These are phyloP conservation scores for Acorus gramineus DNA, from an alignment of 106 monocot genomes.

Conservation along the genomic window DNA sequence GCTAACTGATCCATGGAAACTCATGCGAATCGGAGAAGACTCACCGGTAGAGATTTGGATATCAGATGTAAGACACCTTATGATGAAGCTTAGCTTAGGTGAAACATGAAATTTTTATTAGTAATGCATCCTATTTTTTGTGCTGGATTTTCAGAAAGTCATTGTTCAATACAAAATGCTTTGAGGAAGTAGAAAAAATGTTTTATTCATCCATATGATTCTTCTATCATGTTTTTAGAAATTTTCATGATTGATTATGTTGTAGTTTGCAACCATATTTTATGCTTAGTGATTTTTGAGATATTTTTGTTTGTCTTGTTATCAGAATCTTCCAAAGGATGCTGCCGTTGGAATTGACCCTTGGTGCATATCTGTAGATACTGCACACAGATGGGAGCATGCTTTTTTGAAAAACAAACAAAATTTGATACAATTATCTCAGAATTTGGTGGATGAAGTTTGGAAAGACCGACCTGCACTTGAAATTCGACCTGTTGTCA, in stretches of 20 bases:
- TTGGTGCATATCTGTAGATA: constrained; percentile 93
- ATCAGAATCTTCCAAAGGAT: constrained; percentile 64
- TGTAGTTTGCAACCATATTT: background rate
- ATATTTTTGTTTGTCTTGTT: background rate
- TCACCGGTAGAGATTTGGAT: constrained; percentile 73
- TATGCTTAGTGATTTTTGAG: constrained; percentile 5
- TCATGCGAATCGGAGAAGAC: constrained; percentile 84
- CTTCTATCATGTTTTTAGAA: background rate
- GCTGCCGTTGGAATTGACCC: constrained; percentile 79
- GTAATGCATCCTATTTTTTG: too few species aligned
- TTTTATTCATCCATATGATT: too few species aligned
- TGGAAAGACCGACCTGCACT: constrained; percentile 75
- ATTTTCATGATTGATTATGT: background rate
- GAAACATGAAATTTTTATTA: too few species aligned
- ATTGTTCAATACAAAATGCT: too few species aligned
- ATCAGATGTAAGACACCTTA: constrained; percentile 42
- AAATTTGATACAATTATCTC: constrained; percentile 56
- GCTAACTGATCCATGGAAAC: constrained; percentile 66
- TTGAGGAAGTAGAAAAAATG: too few species aligned
- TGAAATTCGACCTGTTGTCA: constrained; percentile 38
- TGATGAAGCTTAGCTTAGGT: too few species aligned
- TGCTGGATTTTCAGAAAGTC: too few species aligned
- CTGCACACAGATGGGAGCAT: constrained; percentile 66
- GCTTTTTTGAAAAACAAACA: constrained; percentile 72
- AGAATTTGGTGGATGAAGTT: constrained; percentile 76